A percentile compares a stretch with the other conserved stretches of the same genome.
phyloP scores from a whole-genome alignment of 2,329 filamentous ascomycete species.

The Sordariomycetes sp. region DNA sequence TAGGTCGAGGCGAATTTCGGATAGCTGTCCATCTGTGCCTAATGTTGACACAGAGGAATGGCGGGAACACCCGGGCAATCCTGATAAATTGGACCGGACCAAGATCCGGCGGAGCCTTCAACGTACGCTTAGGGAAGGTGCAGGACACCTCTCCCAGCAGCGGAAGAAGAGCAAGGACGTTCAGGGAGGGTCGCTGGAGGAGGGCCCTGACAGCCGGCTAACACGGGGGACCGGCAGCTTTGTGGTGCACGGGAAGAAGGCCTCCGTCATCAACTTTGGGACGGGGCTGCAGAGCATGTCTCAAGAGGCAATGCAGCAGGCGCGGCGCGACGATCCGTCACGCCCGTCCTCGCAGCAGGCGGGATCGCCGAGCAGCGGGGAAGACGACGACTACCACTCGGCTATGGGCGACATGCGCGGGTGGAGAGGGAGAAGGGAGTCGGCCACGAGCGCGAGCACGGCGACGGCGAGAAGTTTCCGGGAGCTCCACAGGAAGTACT shows the following conservation, averaged over 20 bases:
- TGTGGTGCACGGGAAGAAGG: constrained; percentile 95
- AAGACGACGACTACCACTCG: constrained; percentile 38
- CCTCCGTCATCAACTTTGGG: constrained; percentile 91
- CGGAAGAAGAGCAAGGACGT: constrained; percentile 63
- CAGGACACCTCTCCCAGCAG: constrained; percentile 50
- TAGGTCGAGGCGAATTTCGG: constrained; percentile 14
- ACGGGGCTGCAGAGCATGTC: constrained; percentile 74
- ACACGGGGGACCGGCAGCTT: constrained; percentile 76
- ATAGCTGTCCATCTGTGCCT: constrained; percentile 6
- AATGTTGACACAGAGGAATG: neutral
- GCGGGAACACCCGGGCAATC: neutral
- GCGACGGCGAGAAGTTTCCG: constrained; percentile 53
- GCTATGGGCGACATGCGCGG: constrained; percentile 29
- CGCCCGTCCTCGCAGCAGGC: constrained; percentile 6
- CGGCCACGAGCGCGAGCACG: constrained; percentile 51
- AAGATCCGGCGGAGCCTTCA: constrained; percentile 79
- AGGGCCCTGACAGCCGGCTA: constrained; percentile 50
- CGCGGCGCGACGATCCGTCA: constrained; percentile 24
- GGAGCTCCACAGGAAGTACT: constrained; percentile 47
- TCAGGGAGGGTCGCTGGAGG: constrained; percentile 15
- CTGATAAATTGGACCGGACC: constrained; percentile 40
- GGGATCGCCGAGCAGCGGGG: constrained; percentile 18
- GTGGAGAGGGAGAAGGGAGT: constrained; percentile 40
- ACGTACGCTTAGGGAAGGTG: constrained; percentile 75
- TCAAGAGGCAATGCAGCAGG: constrained; percentile 54